A percentile compares a stretch with the other conserved stretches of the same genome.
phyloP scores from a whole-genome alignment of 805 yeast genomes.

The Metschnikowia arizonensis region DNA sequence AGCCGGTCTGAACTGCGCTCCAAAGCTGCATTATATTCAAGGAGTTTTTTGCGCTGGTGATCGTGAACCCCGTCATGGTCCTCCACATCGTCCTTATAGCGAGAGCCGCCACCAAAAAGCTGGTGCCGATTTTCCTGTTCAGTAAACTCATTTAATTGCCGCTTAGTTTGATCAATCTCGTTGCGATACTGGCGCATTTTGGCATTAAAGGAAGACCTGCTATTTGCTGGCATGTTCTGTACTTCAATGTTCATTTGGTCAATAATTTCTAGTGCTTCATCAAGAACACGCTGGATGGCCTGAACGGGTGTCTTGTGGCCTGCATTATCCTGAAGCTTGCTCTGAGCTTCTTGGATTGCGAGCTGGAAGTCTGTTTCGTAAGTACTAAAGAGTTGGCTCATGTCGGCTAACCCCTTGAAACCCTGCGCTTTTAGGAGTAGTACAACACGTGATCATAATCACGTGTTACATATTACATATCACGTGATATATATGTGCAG shows the following conservation, averaged over 20 bases:
- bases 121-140: constrained; percentile 72
- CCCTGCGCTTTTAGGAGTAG: background rate
- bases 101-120: constrained; percentile 54
- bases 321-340: constrained; percentile 53
- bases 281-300: constrained; percentile 64
- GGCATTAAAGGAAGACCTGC: constrained; percentile 66
- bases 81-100: constrained; percentile 35
- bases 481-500: too few relatives aligned
- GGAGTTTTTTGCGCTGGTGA: constrained; percentile 74
- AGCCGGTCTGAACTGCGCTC: constrained; percentile 81
- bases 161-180: constrained; percentile 55
- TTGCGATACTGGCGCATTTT: constrained; percentile 68
- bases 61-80: constrained; percentile 33
- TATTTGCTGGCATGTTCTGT: constrained; percentile 72
- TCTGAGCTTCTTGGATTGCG: constrained; percentile 64
- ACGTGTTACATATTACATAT: too few relatives aligned
- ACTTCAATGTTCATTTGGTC: constrained; percentile 89
- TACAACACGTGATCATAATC: background rate
- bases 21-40: constrained; percentile 72
- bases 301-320: constrained; percentile 51
- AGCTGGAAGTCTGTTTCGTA: constrained; percentile 72
- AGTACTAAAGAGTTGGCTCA: constrained; percentile 54
- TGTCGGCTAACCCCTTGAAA: constrained; percentile 8
- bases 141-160: constrained; percentile 48
- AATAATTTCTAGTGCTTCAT: constrained; percentile 72